These are phyloP conservation scores for Suzukiozyma palmioleophila DNA, from an alignment of 1,139 yeast genomes.

Conservation along the genomic window DNA sequence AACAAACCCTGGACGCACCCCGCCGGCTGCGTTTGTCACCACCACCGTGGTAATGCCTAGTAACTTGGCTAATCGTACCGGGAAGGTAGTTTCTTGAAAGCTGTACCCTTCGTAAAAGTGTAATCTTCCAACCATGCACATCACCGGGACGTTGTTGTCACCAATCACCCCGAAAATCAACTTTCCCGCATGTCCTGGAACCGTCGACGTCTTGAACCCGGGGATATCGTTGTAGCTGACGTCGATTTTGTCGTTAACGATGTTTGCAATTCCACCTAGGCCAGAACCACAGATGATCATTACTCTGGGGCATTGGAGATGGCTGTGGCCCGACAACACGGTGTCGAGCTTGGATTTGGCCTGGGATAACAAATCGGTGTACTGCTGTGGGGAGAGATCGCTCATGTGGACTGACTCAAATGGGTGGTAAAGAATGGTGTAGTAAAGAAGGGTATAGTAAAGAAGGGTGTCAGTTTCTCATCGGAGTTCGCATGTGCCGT, in stretches of 20 bases:
- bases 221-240: constrained; percentile 71
- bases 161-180: constrained; percentile 78
- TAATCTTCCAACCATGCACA: constrained; percentile 90
- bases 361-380: constrained; percentile 9
- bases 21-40: constrained; percentile 96
- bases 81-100: constrained; percentile 78
- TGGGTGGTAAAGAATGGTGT: too few relatives aligned
- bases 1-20: constrained; percentile 56
- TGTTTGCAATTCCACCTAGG: constrained; percentile 74
- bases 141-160: constrained; percentile 64
- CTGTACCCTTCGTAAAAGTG: constrained; percentile 92
- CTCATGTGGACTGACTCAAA: too few relatives aligned
- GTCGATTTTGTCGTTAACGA: constrained; percentile 40
- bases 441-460: too few relatives aligned
- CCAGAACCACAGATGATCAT: constrained; percentile 95
- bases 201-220: constrained; percentile 77
- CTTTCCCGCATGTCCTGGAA: constrained; percentile 85
- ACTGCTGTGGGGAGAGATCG: constrained; percentile 7
- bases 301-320: constrained; percentile 45
- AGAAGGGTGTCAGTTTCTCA: too few relatives aligned
- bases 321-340: constrained; percentile 5
- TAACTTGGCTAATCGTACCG: constrained; percentile 68
- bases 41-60: constrained; percentile 60
- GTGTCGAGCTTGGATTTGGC: constrained; percentile 9
- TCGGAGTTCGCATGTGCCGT: too few relatives aligned